These are phyloP conservation scores for Mucor saturninus DNA, from an alignment of 371 early-diverging fungal genomes.

Conservation along the genomic window DNA sequence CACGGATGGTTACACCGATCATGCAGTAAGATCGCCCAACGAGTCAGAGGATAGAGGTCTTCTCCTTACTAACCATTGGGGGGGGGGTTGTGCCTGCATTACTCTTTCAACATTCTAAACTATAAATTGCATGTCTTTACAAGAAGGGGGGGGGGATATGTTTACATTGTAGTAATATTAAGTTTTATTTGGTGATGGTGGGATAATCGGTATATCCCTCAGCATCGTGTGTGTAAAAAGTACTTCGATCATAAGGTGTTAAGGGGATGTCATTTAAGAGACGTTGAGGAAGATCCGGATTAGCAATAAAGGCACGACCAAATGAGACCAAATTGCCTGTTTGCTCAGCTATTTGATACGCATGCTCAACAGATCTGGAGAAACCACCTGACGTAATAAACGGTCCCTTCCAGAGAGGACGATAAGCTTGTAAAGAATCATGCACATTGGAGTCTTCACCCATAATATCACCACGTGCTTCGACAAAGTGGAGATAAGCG, in stretches of 20 bases:
- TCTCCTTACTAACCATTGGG: too few relatives aligned
- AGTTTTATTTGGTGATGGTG: neutral
- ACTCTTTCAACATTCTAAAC: too few relatives aligned
- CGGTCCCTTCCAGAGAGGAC: conserved; percentile 28
- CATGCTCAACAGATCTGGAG: conserved; percentile 13
- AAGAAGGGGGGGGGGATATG: too few relatives aligned
- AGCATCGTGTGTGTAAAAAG: conserved; percentile 23
- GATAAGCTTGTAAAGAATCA: conserved; percentile 23
- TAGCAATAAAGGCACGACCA: conserved; percentile 31
- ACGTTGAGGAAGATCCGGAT: conserved; percentile 31
- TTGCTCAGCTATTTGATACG: conserved; percentile 16
- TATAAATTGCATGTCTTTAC: too few relatives aligned
- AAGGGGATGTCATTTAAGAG: neutral
- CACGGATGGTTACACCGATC: too few relatives aligned
- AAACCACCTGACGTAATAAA: conserved; percentile 24
- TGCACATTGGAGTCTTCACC: neutral
- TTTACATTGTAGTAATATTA: too few relatives aligned
- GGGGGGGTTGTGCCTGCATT: too few relatives aligned
- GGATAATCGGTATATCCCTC: conserved; percentile 34
- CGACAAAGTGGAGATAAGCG: conserved; percentile 28
- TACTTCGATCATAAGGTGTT: conserved; percentile 18
- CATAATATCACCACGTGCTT: conserved; percentile 9
- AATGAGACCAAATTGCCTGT: conserved; percentile 29
- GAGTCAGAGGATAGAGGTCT: too few relatives aligned
- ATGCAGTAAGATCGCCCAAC: too few relatives aligned